These are phyloP conservation scores for Deinandra increscens DNA, from an alignment of 129 eudicot genomes.

Conservation along the genomic window DNA sequence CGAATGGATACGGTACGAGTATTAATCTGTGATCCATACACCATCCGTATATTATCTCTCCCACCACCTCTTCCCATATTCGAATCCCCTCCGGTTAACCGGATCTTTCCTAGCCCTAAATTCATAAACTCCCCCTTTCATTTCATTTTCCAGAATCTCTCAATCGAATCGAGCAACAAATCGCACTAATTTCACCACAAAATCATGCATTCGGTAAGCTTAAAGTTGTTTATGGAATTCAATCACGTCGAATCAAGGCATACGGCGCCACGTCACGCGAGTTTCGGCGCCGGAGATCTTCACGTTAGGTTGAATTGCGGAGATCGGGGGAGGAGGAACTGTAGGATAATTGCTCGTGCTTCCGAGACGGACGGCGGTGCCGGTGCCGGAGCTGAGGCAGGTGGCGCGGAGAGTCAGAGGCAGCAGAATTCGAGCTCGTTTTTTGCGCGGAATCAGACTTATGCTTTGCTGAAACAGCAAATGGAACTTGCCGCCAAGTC, in stretches of 20 bases:
- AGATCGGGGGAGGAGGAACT: constrained; percentile 23
- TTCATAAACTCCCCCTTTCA: not conserved
- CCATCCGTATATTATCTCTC: not conserved
- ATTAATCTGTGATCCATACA: constrained; percentile 22
- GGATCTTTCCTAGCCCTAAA: constrained; percentile 17
- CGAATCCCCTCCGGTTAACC: not conserved
- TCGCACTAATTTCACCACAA: not conserved
- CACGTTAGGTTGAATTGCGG: constrained; percentile 29
- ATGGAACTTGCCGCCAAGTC: constrained; percentile 96
- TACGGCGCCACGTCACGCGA: constrained; percentile 32
- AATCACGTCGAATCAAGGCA: constrained; percentile 30
- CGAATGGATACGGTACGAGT: constrained; percentile 13
- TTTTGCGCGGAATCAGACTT: constrained; percentile 65
- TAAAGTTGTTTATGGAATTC: constrained; percentile 46
- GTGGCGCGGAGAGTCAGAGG: constrained; percentile 46
- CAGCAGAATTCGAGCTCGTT: constrained; percentile 40
- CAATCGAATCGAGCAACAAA: not conserved
- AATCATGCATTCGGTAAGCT: constrained; percentile 58
- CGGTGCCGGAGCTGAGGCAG: constrained; percentile 45
- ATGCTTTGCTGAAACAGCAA: constrained; percentile 82
- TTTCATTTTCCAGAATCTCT: not conserved
- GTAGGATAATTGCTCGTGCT: constrained; percentile 53
- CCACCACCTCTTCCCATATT: no score
- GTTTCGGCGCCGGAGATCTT: constrained; percentile 21
- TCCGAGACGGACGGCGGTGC: constrained; percentile 45